A percentile compares a stretch with the other conserved stretches of the same genome.
Conservation (phyloP, 106 monocot species). For the Dendrobium catenatum region DNA sequence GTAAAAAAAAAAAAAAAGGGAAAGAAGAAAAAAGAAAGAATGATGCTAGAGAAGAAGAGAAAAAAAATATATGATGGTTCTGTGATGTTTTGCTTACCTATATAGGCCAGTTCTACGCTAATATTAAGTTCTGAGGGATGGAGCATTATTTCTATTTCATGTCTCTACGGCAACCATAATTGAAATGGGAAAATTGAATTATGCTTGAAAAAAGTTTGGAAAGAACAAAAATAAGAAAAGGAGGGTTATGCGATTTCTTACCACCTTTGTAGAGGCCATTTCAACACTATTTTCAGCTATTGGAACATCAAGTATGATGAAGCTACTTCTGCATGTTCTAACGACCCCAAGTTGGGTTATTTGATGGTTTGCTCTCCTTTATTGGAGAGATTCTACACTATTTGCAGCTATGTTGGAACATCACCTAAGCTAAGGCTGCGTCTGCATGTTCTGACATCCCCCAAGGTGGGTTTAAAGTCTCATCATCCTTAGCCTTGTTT, state of each 20-base stretch:
- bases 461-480: background rate
- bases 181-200: too few species aligned
- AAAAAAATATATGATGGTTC: background rate
- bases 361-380: too few species aligned
- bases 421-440: background rate
- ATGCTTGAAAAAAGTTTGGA: background rate
- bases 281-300: too few species aligned
- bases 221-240: background rate
- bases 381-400: background rate
- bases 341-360: background rate
- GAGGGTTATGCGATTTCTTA: background rate
- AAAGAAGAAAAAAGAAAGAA: background rate
- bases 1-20: background rate
- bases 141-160: too few species aligned
- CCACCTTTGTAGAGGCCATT: background rate
- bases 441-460: background rate
- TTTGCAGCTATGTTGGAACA: background rate
- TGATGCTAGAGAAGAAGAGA: background rate
- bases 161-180: too few species aligned
- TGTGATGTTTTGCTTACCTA: too few species aligned
- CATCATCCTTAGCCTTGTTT: too few species aligned
- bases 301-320: background rate
- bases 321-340: background rate
- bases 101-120: too few species aligned
- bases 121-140: too few species aligned